Percentiles rank a stretch among this genome's conserved stretches.
phyloP scores from a whole-genome alignment of 2,329 filamentous ascomycete species.

The Onygenales sp. region DNA sequence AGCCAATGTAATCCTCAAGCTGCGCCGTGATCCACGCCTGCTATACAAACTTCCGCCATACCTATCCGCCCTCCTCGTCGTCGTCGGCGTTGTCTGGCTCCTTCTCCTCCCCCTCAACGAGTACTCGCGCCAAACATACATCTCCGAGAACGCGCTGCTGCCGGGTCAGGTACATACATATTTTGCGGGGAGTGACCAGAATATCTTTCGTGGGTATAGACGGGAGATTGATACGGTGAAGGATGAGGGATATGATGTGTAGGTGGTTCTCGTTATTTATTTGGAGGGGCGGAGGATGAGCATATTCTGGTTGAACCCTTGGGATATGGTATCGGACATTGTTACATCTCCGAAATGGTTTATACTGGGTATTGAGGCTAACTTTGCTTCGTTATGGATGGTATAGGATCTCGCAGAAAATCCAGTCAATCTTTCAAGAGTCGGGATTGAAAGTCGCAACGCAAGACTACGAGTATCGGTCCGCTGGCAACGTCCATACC shows the following conservation, averaged over 20 bases:
- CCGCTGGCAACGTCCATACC: constrained; percentile 61
- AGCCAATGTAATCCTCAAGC: constrained; percentile 32
- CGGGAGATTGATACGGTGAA: constrained; percentile 61
- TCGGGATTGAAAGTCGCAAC: constrained; percentile 78
- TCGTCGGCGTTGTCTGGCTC: constrained; percentile 82
- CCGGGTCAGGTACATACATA: constrained; percentile 97
- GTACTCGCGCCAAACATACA: constrained; percentile 87
- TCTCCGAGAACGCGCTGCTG: constrained; percentile 92
- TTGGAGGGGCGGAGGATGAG: too few species aligned
- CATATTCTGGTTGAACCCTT: too few species aligned
- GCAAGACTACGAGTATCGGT: constrained; percentile 79
- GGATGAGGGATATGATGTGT: constrained; percentile 25
- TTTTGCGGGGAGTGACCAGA: constrained; percentile 91
- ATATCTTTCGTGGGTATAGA: constrained; percentile 82
- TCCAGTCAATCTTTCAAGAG: constrained; percentile 66
- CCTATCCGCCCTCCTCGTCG: constrained; percentile 72
- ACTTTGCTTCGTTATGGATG: background rate
- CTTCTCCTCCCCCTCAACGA: constrained; percentile 80
- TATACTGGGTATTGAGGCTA: background rate
- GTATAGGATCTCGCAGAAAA: constrained; percentile 51
- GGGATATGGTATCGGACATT: too few species aligned
- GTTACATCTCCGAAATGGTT: too few species aligned
- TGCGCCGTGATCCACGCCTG: constrained; percentile 72
- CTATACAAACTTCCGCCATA: constrained; percentile 68
- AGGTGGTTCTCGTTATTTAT: constrained; percentile 10